A percentile compares a stretch with the other conserved stretches of the same genome.
Conservation (phyloP, 2,329 filamentous ascomycete species). For the Amylocarpus encephaloides region DNA sequence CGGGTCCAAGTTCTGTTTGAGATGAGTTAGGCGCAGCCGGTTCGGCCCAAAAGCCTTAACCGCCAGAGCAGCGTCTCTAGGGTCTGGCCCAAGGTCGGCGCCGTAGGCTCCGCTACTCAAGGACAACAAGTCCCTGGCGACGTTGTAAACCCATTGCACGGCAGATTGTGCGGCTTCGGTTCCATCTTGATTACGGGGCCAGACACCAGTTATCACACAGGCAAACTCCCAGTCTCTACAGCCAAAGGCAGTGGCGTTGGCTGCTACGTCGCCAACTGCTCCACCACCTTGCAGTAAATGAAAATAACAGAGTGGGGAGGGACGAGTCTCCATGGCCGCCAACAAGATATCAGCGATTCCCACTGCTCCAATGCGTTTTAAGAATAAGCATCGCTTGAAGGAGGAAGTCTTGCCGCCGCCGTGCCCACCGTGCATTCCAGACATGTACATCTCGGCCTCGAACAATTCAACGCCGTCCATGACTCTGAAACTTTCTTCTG, state of each 20-base stretch:
- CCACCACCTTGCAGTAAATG: conserved; percentile 56
- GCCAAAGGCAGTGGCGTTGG: conserved; percentile 50
- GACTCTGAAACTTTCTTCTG: conserved; percentile 27
- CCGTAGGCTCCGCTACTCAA: conserved; percentile 47
- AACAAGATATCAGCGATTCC: conserved; percentile 36
- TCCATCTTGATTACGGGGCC: conserved; percentile 47
- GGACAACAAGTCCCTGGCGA: conserved; percentile 42
- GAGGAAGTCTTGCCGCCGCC: conserved; percentile 51
- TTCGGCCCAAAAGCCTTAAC: conserved; percentile 52
- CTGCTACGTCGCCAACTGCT: conserved; percentile 38
- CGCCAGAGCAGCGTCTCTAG: conserved; percentile 47
- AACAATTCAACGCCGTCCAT: conserved; percentile 48
- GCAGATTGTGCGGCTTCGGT: conserved; percentile 35
- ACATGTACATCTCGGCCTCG: conserved; percentile 55
- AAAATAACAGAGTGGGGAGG: conserved; percentile 47
- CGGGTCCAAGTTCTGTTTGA: conserved; percentile 47
- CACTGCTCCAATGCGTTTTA: conserved; percentile 40
- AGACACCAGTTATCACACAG: conserved; percentile 57
- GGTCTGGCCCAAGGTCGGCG: conserved; percentile 58
- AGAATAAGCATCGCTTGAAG: conserved; percentile 59
- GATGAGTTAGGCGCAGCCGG: conserved; percentile 38
- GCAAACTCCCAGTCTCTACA: conserved; percentile 59
- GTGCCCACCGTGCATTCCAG: conserved; percentile 53
- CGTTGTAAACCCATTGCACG: conserved; percentile 50
- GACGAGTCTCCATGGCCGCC: conserved; percentile 36